phyloP scores from a whole-genome alignment of 1,284 basidiomycete genomes.

The Marasmius fiardii region DNA sequence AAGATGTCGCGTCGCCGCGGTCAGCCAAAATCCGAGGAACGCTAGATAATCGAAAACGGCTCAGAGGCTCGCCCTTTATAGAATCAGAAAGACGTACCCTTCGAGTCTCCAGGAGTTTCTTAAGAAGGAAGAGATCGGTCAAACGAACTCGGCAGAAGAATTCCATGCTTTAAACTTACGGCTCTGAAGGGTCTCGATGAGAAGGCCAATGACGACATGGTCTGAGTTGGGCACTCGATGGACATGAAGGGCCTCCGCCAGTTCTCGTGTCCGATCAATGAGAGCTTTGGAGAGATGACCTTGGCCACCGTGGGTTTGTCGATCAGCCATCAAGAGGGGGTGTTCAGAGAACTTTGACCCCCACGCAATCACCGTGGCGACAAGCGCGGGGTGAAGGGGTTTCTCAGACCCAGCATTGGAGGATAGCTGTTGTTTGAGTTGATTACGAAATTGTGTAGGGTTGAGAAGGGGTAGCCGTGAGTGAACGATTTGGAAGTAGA shows the following conservation, averaged over 20 bases:
- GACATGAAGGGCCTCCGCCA: conserved; percentile 83
- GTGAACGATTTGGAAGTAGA: conserved; percentile 87
- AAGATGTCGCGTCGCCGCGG: conserved; percentile 70
- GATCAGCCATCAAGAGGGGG: conserved; percentile 74
- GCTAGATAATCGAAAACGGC: conserved; percentile 35
- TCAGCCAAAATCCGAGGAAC: conserved; percentile 80
- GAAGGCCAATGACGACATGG: conserved; percentile 73
- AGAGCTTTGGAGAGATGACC: conserved; percentile 77
- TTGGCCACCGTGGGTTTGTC: conserved; percentile 66
- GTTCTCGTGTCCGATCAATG: conserved; percentile 75
- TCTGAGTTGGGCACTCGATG: conserved; percentile 78
- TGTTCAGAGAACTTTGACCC: conserved; percentile 92
- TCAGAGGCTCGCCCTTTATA: not conserved
- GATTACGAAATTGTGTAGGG: conserved; percentile 69
- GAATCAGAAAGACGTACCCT: conserved; percentile 36
- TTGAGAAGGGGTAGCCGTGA: conserved; percentile 80
- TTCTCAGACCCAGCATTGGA: conserved; percentile 26
- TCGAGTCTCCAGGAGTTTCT: conserved; percentile 69
- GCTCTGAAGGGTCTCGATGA: conserved; percentile 78
- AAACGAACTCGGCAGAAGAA: not conserved
- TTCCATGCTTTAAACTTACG: conserved; percentile 48
- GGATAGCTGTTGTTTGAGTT: conserved; percentile 47
- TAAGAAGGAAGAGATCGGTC: conserved; percentile 12
- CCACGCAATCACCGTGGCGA: conserved; percentile 90
- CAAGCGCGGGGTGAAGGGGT: conserved; percentile 65